Conservation (phyloP, 2,329 filamentous ascomycete genomes). For the Trichoderma polysporum region DNA sequence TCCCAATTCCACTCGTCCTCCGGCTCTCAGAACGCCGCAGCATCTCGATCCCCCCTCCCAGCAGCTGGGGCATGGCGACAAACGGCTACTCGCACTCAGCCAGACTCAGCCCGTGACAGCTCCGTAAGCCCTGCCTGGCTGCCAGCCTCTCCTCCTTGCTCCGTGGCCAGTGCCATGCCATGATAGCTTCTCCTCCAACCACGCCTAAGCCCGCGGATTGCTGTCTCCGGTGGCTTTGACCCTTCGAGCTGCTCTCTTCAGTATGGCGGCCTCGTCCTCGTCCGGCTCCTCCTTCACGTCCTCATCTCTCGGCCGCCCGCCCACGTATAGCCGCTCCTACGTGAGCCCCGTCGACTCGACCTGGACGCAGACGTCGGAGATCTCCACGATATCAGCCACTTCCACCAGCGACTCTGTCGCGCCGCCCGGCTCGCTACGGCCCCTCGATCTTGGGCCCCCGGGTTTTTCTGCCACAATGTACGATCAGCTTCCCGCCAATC, state of each 20-base stretch:
- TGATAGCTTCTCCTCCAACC: conserved; percentile 18
- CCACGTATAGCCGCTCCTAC: conserved; percentile 43
- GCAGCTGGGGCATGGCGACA: conserved; percentile 9
- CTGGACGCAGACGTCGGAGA: conserved; percentile 46
- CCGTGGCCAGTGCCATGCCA: conserved; percentile 22
- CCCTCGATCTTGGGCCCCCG: conserved; percentile 52
- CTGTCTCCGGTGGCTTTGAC: conserved; percentile 6
- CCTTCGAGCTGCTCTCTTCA: conserved; percentile 23
- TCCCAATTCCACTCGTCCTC: not conserved
- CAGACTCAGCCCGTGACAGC: conserved; percentile 11
- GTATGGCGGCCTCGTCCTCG: conserved; percentile 44
- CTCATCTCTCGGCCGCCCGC: conserved; percentile 44
- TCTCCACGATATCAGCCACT: conserved; percentile 45
- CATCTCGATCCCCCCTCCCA: not conserved
- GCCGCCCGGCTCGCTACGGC: conserved; percentile 41
- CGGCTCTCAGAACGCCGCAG: not conserved
- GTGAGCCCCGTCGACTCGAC: conserved; percentile 46
- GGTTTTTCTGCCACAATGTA: conserved; percentile 57
- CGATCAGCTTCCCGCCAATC: conserved; percentile 17
- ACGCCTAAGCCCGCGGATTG: conserved; percentile 1
- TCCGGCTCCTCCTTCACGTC: conserved; percentile 51
- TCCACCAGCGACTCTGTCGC: conserved; percentile 38
- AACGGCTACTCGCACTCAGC: not conserved
- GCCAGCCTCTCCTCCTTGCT: conserved; percentile 1
- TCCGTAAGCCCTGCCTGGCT: not conserved